phyloP scores from a whole-genome alignment of 106 monocot species.

The Xerophyta viscosa region DNA sequence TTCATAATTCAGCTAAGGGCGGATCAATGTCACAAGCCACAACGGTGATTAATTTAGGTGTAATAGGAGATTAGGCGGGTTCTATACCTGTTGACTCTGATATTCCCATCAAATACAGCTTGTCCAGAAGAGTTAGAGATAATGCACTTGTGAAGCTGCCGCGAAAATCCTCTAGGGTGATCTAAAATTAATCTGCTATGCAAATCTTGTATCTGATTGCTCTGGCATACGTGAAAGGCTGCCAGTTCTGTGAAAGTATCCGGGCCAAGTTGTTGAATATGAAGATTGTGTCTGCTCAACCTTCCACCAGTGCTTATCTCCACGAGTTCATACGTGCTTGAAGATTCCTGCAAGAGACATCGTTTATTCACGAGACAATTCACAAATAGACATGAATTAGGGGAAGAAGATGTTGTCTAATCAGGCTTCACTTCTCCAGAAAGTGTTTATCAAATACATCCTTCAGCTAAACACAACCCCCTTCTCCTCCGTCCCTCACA shows the following conservation, averaged over 20 bases:
- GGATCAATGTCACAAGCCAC: too few relatives aligned
- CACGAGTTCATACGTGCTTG: slow-evolving; percentile 66
- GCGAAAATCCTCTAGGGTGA: slow-evolving; percentile 74
- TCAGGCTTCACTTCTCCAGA: too few relatives aligned
- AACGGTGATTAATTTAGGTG: too few relatives aligned
- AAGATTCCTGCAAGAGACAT: slow-evolving; percentile 40
- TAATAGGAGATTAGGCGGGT: too few relatives aligned
- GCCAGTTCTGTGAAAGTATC: slow-evolving; percentile 76
- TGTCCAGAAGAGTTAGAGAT: slow-evolving; percentile 62
- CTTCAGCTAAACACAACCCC: too few relatives aligned
- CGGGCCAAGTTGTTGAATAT: slow-evolving; percentile 78
- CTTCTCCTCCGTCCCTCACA: too few relatives aligned
- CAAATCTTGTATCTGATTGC: slow-evolving; percentile 87
- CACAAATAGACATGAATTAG: not conserved
- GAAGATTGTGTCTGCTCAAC: slow-evolving; percentile 89
- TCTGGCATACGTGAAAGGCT: slow-evolving; percentile 64
- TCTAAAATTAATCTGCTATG: slow-evolving; percentile 86
- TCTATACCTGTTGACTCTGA: slow-evolving; percentile 76
- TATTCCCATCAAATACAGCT: slow-evolving; percentile 82
- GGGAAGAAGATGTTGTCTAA: too few relatives aligned
- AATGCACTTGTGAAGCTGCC: slow-evolving; percentile 91
- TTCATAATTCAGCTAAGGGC: too few relatives aligned
- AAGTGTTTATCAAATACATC: not conserved
- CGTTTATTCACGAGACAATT: not conserved
- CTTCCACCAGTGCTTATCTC: slow-evolving; percentile 76